Conservation (phyloP, 208 protist genomes). For the Strigomonas galati region DNA sequence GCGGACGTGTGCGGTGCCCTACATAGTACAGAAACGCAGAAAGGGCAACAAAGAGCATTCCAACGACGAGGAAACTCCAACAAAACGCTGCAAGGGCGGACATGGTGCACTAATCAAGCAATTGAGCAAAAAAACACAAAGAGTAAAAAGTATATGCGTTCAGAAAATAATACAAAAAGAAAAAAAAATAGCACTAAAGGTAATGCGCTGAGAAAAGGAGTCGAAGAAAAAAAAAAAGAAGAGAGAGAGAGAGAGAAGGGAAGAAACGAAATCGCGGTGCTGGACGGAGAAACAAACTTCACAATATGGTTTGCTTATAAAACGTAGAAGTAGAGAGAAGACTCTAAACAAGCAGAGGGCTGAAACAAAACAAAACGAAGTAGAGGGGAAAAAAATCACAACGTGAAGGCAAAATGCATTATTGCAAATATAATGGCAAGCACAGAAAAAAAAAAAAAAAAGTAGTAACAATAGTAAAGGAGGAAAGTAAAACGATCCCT, state of each 20-base stretch:
- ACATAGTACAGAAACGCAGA: slow-evolving; percentile 24
- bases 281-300: too few relatives aligned
- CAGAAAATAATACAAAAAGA: background rate
- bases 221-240: too few relatives aligned
- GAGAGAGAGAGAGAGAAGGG: too few relatives aligned
- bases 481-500: background rate
- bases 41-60: slow-evolving; percentile 15
- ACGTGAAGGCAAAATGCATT: background rate
- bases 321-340: too few relatives aligned
- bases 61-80: slow-evolving; percentile 9
- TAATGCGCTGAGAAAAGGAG: too few relatives aligned
- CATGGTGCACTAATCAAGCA: background rate
- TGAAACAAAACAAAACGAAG: too few relatives aligned
- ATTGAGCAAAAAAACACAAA: background rate
- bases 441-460: background rate
- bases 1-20: slow-evolving; percentile 25
- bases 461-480: background rate
- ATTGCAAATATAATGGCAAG: background rate
- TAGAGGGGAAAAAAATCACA: slow-evolving; percentile 21
- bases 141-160: background rate
- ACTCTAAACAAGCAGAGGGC: too few relatives aligned
- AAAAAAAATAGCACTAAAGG: background rate
- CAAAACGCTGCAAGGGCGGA: background rate
- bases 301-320: too few relatives aligned
- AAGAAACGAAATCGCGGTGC: too few relatives aligned